These are phyloP conservation scores for Neofusicoccum ribis DNA, from an alignment of 2,329 filamentous ascomycete species.

Conservation along the genomic window DNA sequence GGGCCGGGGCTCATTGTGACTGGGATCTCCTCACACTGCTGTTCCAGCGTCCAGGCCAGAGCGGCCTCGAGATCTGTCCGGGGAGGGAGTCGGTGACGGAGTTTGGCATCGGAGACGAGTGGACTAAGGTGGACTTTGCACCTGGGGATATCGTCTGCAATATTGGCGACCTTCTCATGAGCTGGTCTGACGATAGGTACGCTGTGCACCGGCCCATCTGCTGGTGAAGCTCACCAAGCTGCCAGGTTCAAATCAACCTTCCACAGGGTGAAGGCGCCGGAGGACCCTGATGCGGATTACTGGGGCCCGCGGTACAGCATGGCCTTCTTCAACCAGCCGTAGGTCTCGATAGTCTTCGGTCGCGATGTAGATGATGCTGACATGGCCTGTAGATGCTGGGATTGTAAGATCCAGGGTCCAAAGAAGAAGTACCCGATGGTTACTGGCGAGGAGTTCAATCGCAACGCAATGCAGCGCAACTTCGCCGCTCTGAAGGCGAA, in stretches of 20 bases:
- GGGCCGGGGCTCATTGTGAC: background rate
- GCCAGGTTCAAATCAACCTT: conserved; percentile 64
- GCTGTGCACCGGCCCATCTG: background rate
- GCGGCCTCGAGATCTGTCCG: conserved; percentile 65
- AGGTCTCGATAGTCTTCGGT: conserved; percentile 23
- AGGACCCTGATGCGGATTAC: conserved; percentile 51
- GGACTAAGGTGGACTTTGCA: conserved; percentile 62
- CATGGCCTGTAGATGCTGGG: conserved; percentile 36
- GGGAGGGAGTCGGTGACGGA: conserved; percentile 61
- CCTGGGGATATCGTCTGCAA: conserved; percentile 63
- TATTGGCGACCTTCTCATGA: conserved; percentile 67
- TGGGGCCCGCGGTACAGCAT: conserved; percentile 65
- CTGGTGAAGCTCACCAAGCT: background rate
- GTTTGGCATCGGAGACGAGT: conserved; percentile 60
- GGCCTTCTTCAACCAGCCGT: conserved; percentile 66
- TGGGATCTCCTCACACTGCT: conserved; percentile 65
- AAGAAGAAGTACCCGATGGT: conserved; percentile 62
- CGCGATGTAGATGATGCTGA: background rate
- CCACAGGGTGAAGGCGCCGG: conserved; percentile 63
- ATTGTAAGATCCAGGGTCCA: conserved; percentile 61
- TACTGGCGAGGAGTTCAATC: conserved; percentile 62
- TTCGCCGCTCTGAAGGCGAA: conserved; percentile 55
- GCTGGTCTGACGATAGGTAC: conserved; percentile 59
- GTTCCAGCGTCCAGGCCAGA: conserved; percentile 62
- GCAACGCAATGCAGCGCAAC: conserved; percentile 58